Conservation (phyloP, 2,329 filamentous ascomycete genomes). For the Cladosporium colombiae region DNA sequence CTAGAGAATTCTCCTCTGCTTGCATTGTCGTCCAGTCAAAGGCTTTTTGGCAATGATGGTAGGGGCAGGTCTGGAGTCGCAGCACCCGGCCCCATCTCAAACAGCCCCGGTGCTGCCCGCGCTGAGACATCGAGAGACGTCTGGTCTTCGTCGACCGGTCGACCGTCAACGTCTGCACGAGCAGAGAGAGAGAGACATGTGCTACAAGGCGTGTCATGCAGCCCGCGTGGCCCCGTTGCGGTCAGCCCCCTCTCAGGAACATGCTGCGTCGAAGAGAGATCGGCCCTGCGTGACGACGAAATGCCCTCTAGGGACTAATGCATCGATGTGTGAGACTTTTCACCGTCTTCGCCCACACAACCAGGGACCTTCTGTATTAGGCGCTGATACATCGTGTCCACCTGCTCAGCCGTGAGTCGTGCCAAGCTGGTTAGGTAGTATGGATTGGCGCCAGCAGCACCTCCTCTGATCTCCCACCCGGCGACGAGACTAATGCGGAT, state of each 20-base stretch:
- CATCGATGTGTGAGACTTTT: constrained; percentile 12
- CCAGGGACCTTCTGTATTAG: constrained; percentile 9
- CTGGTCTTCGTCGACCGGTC: constrained; percentile 9
- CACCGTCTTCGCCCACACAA: constrained; percentile 8
- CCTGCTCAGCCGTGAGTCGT: neutral
- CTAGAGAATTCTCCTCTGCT: constrained; percentile 3
- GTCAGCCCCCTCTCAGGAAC: constrained; percentile 15
- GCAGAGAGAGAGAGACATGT: constrained; percentile 10
- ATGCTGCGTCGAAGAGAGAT: constrained; percentile 15
- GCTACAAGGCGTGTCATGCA: constrained; percentile 3
- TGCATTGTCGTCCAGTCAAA: neutral
- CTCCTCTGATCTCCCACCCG: constrained; percentile 16
- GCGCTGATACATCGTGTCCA: constrained; percentile 19
- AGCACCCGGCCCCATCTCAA: neutral
- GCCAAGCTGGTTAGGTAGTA: constrained; percentile 11
- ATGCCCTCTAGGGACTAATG: neutral
- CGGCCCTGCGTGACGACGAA: constrained; percentile 17
- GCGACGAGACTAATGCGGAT: constrained; percentile 17
- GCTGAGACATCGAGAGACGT: constrained; percentile 13
- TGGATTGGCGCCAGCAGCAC: constrained; percentile 20
- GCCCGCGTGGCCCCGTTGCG: constrained; percentile 16
- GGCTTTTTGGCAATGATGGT: neutral
- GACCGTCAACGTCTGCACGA: constrained; percentile 8
- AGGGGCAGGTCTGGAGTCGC: neutral
- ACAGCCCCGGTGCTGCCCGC: constrained; percentile 6